Evolutionary conservation across 768 basidiomycete species (phyloP).

Genomic region (Lyophyllum semitale): DNA sequence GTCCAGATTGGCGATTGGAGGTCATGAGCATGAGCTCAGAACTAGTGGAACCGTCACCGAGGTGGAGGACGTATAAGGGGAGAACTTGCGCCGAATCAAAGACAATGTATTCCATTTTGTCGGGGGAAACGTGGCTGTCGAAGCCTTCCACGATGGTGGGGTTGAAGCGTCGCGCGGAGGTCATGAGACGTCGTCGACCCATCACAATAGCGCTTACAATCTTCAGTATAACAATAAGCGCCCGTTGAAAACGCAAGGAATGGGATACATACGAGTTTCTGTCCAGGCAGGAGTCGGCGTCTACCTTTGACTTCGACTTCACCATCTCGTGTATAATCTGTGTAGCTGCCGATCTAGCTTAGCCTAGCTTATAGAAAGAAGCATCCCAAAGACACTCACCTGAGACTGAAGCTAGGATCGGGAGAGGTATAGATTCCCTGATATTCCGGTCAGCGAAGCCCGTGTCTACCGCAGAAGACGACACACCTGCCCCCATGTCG

Average conservation of each 20-base stretch:
- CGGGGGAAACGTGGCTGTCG: constrained; percentile 12
- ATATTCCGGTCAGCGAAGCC: too few species aligned
- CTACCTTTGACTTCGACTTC: not conserved
- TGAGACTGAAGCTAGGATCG: constrained; percentile 6
- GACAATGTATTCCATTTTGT: constrained; percentile 7
- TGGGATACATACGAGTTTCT: constrained; percentile 9
- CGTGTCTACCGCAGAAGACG: too few species aligned
- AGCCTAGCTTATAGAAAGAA: not conserved
- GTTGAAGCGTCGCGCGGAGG: not conserved
- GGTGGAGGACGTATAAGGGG: constrained; percentile 12
- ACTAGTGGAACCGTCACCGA: not conserved
- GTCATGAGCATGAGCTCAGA: not conserved
- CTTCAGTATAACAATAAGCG: not conserved
- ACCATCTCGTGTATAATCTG: constrained; percentile 2
- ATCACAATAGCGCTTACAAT: constrained; percentile 9
- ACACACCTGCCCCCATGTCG: constrained; percentile 11
- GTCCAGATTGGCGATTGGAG: not conserved
- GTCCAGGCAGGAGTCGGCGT: constrained; percentile 10
- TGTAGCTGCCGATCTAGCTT: constrained; percentile 5
- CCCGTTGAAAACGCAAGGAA: not conserved
- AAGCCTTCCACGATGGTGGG: constrained; percentile 3
- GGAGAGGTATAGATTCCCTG: constrained; percentile 14
- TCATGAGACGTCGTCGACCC: constrained; percentile 8
- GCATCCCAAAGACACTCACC: not conserved
- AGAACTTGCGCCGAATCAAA: constrained; percentile 11